Evolutionary conservation across 129 eudicot genomes (phyloP).

Genomic region (Escallonia rubra): DNA sequence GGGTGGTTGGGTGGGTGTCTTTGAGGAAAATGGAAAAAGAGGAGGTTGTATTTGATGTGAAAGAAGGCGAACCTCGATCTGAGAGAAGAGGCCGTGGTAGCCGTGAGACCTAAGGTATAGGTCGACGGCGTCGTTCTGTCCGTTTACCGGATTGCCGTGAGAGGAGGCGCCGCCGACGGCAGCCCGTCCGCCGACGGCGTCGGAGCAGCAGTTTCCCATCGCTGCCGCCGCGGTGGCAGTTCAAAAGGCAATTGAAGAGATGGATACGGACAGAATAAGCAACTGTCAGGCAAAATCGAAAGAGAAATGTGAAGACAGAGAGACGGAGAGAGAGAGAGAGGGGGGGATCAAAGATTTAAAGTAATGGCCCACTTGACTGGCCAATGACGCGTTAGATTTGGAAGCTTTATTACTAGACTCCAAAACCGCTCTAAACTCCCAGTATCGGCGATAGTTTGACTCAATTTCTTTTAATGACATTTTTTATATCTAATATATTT

Average conservation of each 20-base stretch:
- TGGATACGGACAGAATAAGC: not conserved
- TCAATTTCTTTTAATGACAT: not conserved
- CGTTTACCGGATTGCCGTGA: slow-evolving; percentile 21
- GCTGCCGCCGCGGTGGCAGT: slow-evolving; percentile 22
- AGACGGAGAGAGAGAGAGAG: not conserved
- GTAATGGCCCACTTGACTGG: slow-evolving; percentile 27
- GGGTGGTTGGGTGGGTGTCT: not conserved
- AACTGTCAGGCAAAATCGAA: slow-evolving; percentile 3
- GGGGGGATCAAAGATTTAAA: not conserved
- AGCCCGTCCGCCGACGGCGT: slow-evolving; percentile 49
- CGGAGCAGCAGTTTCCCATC: slow-evolving; percentile 94
- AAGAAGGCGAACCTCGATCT: slow-evolving; percentile 74
- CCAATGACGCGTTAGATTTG: slow-evolving; percentile 9
- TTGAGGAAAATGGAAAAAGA: not conserved
- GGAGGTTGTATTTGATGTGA: not conserved
- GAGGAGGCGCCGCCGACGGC: slow-evolving; percentile 58
- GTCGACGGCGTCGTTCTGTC: slow-evolving; percentile 76
- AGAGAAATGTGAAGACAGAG: not conserved
- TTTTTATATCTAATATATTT: no score
- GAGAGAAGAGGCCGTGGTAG: slow-evolving; percentile 78
- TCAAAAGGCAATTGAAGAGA: not conserved
- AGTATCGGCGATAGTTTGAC: no score
- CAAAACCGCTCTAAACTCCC: no score
- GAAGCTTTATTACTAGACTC: no score
- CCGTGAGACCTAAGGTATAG: slow-evolving; percentile 73